Evolutionary conservation across 129 eudicot species (phyloP), one percentile per base, ranked within the genome.

Genomic region (Lactuca sativa): DNA sequence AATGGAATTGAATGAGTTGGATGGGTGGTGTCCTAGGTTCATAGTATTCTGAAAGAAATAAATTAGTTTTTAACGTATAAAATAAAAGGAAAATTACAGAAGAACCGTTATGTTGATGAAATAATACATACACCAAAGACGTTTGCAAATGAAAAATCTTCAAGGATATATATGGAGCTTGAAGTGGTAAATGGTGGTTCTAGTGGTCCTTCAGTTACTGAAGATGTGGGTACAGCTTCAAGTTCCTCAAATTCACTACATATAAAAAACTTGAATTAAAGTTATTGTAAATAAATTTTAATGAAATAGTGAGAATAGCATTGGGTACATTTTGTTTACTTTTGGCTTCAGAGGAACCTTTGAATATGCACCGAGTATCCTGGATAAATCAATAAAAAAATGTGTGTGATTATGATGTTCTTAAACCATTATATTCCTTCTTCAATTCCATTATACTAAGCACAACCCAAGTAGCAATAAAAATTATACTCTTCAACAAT

Each of bases 221-320:
- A 87, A 81, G 81, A 59, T 32, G 85, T 85, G 44, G 92, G 97
- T 36, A 86, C 88, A 57, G 93, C 96, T 81, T 90, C 95, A 40
- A 81, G 86, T 71, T 90, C 95, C 58, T 83, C 97, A 73, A 85
- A 90, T 65, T 85, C 97, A 66, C 95, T 90, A 81, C 69, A 72
- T 53, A 63, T 9, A 3, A n/a, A 64, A 18, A 14, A 56, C 13
- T 31, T 47, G 30, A 43, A 67, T 36, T 37, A 33, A 15, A 15
- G 31, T 9, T 38, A 6, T 9, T 64, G 18, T 30, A 48, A 56
- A 41, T 40, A 41, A 14, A 37, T 18, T 0, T 9, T 44, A 44
- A 44, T 9, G 2, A 44, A 44, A 9, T 44, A 9, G n/a, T 44
- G 51, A 64, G 41, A 38, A 57, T 30, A 37, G 5, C 44, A n/a